Base-by-base conservation (phyloP, 2,329 filamentous ascomycete species). In the Aspergillus neoniger region DNA sequence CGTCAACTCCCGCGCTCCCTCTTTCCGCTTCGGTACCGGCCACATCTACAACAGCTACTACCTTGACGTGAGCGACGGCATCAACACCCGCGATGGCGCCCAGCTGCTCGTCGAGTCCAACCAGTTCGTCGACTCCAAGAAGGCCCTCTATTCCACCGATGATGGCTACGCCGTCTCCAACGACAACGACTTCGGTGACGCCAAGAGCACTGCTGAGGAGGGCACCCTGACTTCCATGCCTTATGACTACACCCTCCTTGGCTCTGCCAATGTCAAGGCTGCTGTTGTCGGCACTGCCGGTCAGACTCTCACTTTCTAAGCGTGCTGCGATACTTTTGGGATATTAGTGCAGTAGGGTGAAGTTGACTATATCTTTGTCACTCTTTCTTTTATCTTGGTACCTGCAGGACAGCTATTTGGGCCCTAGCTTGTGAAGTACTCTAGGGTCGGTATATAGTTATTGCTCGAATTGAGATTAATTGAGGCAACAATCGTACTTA, bases 11-110 rank as follows among this genome's bases (percentile, higher is more conserved):
- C 87, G 88, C 58, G 79, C 77, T 0, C 88, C 88, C 4, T 85
- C 82, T 3, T 72, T 89, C 72, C 86, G 87, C 66, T 90, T 90
- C 77, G 88, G 87, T 28, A 88, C 85, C 44, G 86, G 79, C 10
- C 88, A 90, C 76, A 71, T 85, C 67, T 85, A 82, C 79, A 87
- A 85, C 80, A 81, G 72, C 70, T 80, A 79, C 72, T 82, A 74
- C 70, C 73, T 75, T 65, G 67, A 81, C 64, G 71, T 76, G 53
- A 77, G 74, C 48, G 81, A 82, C 47, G 83, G 80, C 51, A 80
- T 87, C 77, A 86, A 86, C 77, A 82, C 83, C 53, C 82, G 83
- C 56, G 77, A 82, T 67, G 81, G 80, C 12, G 83, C 85, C n/a
- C 79, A 86, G 70, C 75, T 86, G n/a, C 80, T 86, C 28, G 79